Evolutionary conservation across 225 moss, liverwort and hornwort genomes (phyloP), one percentile per base, ranked within the genome.

Genomic region (Thuidium tamariscinum): DNA sequence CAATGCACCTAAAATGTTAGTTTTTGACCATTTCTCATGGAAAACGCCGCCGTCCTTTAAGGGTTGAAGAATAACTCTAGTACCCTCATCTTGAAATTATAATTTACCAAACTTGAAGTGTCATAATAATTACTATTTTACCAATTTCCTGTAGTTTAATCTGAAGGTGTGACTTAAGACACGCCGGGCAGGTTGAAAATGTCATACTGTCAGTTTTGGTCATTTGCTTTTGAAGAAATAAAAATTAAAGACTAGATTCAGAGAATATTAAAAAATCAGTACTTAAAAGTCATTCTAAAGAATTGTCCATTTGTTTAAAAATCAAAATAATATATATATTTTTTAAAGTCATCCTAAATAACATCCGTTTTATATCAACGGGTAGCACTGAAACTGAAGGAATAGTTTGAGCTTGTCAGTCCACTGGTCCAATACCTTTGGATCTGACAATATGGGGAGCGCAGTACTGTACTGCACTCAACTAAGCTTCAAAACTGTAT

Each of bases 31-130:
- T 63, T 63, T 18, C 34, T 34, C 18, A 17, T n/a, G 19, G 10
- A 64, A 62, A 34, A 64, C 18, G 1, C 10, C 34, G 5, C 1
- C 0, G 2, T 16, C 4, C 8, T 32, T 16, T 16, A 16, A 2
- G 32, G 2, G 0, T 26, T 42, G 5, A 16, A 7, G 5, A 16
- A 26, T 5, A 39, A 41, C 26, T 13, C 25, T 41, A 27, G 10
- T 16, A 29, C n/a, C n/a, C n/a, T n/a, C 44, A 42, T 42, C 16
- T 4, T 44, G 29, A 17, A 44, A 29, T 44, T 71, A 16, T 44
- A 72, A 30, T 17, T 72, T 18, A 3, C 10, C 11, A 13, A 39
- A 46, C 15, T 41, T 25, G 23, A 69, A 41, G 29, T 44, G 29
- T 18, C 72, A 27, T 18, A 46, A 11, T 10, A 72, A 29, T 44